phyloP scores from a whole-genome alignment of 305 asterid genomes.

The Solanum hybrid region DNA sequence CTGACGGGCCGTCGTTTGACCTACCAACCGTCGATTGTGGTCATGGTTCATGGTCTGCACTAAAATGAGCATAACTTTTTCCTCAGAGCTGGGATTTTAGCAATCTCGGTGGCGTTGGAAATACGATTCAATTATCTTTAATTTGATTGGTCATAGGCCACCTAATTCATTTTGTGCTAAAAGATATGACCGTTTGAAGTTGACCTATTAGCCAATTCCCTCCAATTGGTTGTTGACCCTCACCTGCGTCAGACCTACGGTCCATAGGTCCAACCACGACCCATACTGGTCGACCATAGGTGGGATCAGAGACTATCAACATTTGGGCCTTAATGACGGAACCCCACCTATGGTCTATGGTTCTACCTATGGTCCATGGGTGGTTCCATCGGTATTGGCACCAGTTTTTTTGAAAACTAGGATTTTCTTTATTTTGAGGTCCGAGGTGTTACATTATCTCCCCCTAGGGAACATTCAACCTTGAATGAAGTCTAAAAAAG shows the following conservation, averaged over 20 bases:
- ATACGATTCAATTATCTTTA: not conserved
- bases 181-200: not conserved
- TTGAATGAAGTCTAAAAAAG: not conserved
- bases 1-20: rapidly evolving
- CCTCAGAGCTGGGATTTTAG: not conserved
- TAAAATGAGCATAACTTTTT: not conserved
- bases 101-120: not conserved
- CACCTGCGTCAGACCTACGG: too few relatives aligned
- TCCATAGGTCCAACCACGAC: not conserved
- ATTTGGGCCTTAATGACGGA: too few relatives aligned
- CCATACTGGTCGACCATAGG: not conserved
- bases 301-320: not conserved
- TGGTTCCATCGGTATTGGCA: too few relatives aligned
- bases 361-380: too few relatives aligned
- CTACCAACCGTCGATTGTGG: not conserved
- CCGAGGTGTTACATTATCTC: not conserved
- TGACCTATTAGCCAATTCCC: not conserved
- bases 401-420: not conserved
- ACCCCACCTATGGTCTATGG: too few relatives aligned
- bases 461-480: not conserved
- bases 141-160: not conserved
- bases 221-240: not conserved
- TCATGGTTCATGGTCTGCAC: not conserved
- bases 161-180: not conserved
- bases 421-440: too few relatives aligned